Evolutionary conservation across 2,329 filamentous ascomycete species (phyloP).

Genomic region (Exutisphaerella laricina): DNA sequence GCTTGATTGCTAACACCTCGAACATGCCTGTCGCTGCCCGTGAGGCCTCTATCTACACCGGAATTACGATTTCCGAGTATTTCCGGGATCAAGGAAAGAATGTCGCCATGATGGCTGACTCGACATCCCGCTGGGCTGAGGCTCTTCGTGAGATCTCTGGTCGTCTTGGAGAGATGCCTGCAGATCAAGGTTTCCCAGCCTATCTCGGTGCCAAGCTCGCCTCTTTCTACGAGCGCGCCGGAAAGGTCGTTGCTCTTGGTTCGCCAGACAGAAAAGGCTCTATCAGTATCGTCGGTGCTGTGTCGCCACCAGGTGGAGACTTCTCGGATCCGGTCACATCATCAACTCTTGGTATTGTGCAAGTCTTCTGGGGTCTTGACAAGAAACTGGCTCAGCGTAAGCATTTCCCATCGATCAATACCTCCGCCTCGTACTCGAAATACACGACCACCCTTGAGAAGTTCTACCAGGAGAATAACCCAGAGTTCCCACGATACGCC

Average conservation of each 20-base stretch:
- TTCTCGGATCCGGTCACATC: conserved; percentile 97
- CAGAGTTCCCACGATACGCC: conserved; percentile 87
- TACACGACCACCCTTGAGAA: conserved; percentile 84
- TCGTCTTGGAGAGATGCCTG: conserved; percentile 98
- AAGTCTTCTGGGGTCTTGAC: conserved; percentile 99
- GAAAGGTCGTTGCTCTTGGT: conserved; percentile 76
- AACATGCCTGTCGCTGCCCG: conserved; percentile 99
- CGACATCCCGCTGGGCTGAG: conserved; percentile 96
- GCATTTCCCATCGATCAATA: conserved; percentile 99
- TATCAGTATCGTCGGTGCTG: conserved; percentile 95
- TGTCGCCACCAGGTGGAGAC: conserved; percentile 96
- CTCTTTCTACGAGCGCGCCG: conserved; percentile 98
- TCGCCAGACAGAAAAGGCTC: conserved; percentile 84
- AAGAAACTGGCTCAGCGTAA: conserved; percentile 99
- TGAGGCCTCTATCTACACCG: conserved; percentile 98
- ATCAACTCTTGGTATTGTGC: conserved; percentile 91
- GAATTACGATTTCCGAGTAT: conserved; percentile 85
- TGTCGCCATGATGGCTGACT: conserved; percentile 99
- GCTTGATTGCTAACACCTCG: conserved; percentile 96
- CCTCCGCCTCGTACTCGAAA: conserved; percentile 89
- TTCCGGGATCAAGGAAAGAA: conserved; percentile 96
- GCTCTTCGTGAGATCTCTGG: conserved; percentile 97
- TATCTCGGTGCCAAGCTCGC: conserved; percentile 95
- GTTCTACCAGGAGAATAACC: conserved; percentile 88
- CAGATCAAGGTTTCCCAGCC: conserved; percentile 98